Base-by-base conservation (phyloP, 345 rosid genomes). In the Arabidopsis arenosa region DNA sequence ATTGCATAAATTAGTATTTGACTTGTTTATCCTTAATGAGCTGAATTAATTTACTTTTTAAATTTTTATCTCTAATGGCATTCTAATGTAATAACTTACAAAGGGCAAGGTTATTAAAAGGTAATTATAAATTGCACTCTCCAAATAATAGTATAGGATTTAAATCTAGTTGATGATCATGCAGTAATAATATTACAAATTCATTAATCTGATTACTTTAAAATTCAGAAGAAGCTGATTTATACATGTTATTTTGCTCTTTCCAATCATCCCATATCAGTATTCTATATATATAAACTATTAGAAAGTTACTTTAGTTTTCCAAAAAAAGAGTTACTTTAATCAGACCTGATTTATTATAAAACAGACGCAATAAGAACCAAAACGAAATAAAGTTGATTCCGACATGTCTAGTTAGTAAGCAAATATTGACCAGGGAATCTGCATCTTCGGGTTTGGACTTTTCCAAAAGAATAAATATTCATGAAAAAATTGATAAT, bases 401-500 rank as follows among this genome's bases (percentile, higher is more conserved):
- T 73, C 54, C 9, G 52, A 33, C 57, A 58, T 58, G 45, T 70
- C 6, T 69, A 11, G 9, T 72, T 60, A 60, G 28, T 60, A 60
- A 37, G 75, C 75, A 59, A 47, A 73, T 63, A 48, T 73, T 63
- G 64, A 73, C 70, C 18, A 63, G n/a, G 1, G 71, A 74, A 74
- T 74, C 77, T 74, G 64, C 47, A 74, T 64, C 63, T 54, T 41
- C 4, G 17, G 17, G 15, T 54, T 63, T 54, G 2, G 7, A 43
- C 39, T 64, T 64, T 64, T 58, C 45, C 28, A 28, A 28, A 28
- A 2, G 4, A 28, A 28, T 28, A 28, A 28, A 2, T 28, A 28
- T 28, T 28, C 2, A 28, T 28, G 21, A 18, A 15, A 59, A 59
- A 1, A 47, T 18, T 60, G 13, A 59, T 60, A 21, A 59, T 60